phyloP scores from a whole-genome alignment of 2,329 filamentous ascomycete species.

The Arthrobotrys conoides region DNA sequence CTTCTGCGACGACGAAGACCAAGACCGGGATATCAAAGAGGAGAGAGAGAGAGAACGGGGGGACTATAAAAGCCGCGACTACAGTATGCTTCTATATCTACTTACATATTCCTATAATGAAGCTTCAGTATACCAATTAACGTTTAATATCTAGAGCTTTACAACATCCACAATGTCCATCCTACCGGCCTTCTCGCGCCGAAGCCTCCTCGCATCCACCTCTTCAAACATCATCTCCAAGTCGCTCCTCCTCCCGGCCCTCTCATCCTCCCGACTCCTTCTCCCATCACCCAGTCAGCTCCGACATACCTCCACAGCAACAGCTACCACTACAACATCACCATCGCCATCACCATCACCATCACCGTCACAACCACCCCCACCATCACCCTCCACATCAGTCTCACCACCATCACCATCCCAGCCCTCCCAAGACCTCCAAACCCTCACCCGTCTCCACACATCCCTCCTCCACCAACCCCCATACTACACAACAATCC shows the following conservation, averaged over 20 bases:
- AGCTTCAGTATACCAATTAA: not conserved
- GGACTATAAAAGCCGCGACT: not conserved
- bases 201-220: constrained; percentile 18
- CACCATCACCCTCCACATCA: constrained; percentile 7
- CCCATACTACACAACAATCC: constrained; percentile 82
- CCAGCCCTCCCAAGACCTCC: constrained; percentile 3
- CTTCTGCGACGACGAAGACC: not conserved
- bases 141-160: not conserved
- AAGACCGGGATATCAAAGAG: not conserved
- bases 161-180: constrained; percentile 24
- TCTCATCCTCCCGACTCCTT: constrained; percentile 60
- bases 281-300: constrained; percentile 47
- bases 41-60: not conserved
- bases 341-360: constrained; percentile 17
- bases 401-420: constrained; percentile 5
- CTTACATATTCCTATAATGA: not conserved
- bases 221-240: constrained; percentile 65
- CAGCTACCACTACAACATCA: constrained; percentile 4
- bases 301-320: constrained; percentile 48
- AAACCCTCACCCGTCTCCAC: constrained; percentile 57
- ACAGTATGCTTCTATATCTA: constrained; percentile 1
- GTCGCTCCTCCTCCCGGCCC: constrained; percentile 72
- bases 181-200: constrained; percentile 43
- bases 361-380: constrained; percentile 26
- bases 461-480: constrained; percentile 81